These are phyloP conservation scores for Tolypocladium amazonense DNA, from an alignment of 2,329 filamentous ascomycete genomes.

Conservation along the genomic window DNA sequence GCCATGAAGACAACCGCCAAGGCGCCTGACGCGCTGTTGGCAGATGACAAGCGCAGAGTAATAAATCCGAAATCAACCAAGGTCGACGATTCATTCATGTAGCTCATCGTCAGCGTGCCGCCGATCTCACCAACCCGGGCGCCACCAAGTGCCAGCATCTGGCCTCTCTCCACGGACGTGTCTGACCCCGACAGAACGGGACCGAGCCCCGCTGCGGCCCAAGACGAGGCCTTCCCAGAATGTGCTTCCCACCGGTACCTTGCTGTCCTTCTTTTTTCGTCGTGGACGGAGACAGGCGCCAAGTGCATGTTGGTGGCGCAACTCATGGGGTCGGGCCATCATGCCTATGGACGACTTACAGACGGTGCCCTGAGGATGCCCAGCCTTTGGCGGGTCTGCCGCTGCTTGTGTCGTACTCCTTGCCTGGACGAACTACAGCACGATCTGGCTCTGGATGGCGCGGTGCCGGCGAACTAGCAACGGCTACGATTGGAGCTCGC, in stretches of 20 bases:
- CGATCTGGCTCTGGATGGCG: neutral
- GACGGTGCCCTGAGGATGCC: no score
- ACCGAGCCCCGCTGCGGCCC: neutral
- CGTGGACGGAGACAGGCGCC: neutral
- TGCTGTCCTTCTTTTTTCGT: neutral
- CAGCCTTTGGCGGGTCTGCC: neutral
- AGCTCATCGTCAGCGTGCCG: neutral
- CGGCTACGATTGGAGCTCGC: neutral
- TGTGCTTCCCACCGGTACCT: neutral
- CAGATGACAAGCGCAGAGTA: neutral
- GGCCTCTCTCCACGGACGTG: neutral
- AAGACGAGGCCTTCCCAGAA: neutral
- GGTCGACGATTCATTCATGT: neutral
- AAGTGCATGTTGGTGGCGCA: neutral
- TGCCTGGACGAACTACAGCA: neutral
- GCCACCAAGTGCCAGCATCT: neutral
- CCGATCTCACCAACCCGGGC: neutral
- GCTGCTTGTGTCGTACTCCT: neutral
- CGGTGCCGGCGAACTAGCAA: neutral
- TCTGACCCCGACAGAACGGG: neutral
- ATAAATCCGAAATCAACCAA: neutral
- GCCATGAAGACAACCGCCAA: neutral
- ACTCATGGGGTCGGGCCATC: neutral
- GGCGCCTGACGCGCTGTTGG: neutral
- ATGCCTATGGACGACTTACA: neutral